These are phyloP conservation scores for Lippia alba DNA, from an alignment of 305 asterid genomes.

Conservation along the genomic window DNA sequence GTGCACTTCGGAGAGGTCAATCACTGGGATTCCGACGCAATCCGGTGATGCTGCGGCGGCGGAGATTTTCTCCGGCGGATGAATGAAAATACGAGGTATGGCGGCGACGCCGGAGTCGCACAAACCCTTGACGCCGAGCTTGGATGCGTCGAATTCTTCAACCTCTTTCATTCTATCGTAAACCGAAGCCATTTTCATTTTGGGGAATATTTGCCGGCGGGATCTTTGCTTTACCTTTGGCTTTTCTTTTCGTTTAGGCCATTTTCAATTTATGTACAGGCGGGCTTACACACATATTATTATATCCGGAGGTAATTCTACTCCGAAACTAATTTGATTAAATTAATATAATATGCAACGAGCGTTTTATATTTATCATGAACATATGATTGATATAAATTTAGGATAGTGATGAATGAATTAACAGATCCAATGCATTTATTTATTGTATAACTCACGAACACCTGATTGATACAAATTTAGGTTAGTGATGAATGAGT, in stretches of 20 bases:
- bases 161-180: slow-evolving; percentile 9
- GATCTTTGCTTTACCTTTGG: background rate
- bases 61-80: slow-evolving; percentile 12
- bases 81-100: slow-evolving; percentile 16
- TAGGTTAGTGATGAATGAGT: too few species aligned
- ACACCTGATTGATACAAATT: too few species aligned
- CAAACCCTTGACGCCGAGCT: slow-evolving; percentile 9
- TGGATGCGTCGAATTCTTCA: slow-evolving; percentile 11
- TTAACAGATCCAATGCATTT: too few species aligned
- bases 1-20: slow-evolving; percentile 11
- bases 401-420: too few species aligned
- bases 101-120: slow-evolving; percentile 10
- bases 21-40: background rate
- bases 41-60: background rate
- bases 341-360: too few species aligned
- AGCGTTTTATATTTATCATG: too few species aligned
- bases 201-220: background rate
- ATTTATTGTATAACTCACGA: too few species aligned
- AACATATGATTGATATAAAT: too few species aligned
- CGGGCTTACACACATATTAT: background rate
- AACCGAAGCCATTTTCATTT: background rate
- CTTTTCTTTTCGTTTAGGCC: background rate
- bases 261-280: background rate
- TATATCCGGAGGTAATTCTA: too few species aligned
- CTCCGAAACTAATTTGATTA: too few species aligned